Percentiles rank a stretch among this genome's conserved stretches.
These are phyloP conservation scores for Grosmannia penicillata DNA, from an alignment of 2,329 filamentous ascomycete species.

Conservation along the genomic window DNA sequence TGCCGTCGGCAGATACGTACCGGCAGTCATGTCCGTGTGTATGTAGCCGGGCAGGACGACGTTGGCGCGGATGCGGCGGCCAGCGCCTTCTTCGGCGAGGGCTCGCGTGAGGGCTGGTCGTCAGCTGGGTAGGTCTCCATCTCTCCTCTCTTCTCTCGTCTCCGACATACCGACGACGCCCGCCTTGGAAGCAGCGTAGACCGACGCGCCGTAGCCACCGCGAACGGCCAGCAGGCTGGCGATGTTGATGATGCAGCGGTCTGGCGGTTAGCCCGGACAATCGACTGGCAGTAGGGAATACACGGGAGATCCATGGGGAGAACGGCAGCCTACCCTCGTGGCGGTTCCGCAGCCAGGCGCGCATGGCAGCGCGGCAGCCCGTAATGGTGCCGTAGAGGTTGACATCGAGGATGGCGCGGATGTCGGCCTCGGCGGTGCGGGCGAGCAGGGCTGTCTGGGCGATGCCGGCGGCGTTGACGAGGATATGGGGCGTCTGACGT, in stretches of 20 bases:
- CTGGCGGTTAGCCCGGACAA: background rate
- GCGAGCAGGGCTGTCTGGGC: slow-evolving; percentile 51
- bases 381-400: slow-evolving; percentile 56
- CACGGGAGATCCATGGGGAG: background rate
- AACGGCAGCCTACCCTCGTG: background rate
- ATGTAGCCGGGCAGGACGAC: slow-evolving; percentile 74
- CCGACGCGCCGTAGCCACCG: slow-evolving; percentile 51
- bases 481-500: slow-evolving; percentile 26
- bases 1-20: slow-evolving; percentile 28
- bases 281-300: background rate
- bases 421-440: slow-evolving; percentile 30
- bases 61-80: slow-evolving; percentile 56
- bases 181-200: slow-evolving; percentile 70
- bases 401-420: slow-evolving; percentile 46
- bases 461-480: slow-evolving; percentile 71
- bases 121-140: background rate
- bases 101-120: slow-evolving; percentile 49
- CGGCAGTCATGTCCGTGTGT: slow-evolving; percentile 61
- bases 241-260: slow-evolving; percentile 61
- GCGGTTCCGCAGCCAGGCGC: slow-evolving; percentile 5
- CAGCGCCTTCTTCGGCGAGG: slow-evolving; percentile 46
- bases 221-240: slow-evolving; percentile 59
- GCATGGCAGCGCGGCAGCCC: slow-evolving; percentile 36
- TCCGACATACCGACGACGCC: slow-evolving; percentile 62
- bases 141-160: no score